Base-by-base conservation (phyloP, 1,284 basidiomycete genomes). In the Athelia sp. region DNA sequence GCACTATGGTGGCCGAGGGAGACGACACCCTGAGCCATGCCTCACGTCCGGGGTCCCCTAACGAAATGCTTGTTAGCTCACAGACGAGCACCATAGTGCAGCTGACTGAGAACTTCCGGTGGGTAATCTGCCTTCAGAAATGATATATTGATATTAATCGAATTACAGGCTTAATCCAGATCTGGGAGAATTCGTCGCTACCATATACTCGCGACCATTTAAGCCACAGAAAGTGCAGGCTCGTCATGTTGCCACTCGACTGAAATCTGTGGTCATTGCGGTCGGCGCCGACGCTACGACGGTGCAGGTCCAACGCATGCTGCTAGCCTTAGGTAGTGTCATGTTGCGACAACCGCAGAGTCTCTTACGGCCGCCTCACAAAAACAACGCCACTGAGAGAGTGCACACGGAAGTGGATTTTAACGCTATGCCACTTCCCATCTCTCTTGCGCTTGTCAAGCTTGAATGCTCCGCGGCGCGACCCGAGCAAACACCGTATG, bases 71-170 rank as follows among this genome's bases (percentile, higher is more conserved):
- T 13, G 36, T 38, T 18, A 23, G 38, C 4, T 48, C 48, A n/a
- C 34, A 50, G 35, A 36, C 46, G 47, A 63, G 63, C 4, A 72
- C 71, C 6, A 61, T 76, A 15, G 68, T 77, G 3, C 75, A 77
- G 52, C 56, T 77, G 32, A 73, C 71, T 1, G 75, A 77, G 51
- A 76, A 76, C 48, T 77, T 76, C 55, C 62, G 73, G 72, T 71
- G 45, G 47, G 35, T 3, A 1, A 43, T 29, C 22, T 14, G 11
- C 34, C 23, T n/a, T n/a, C n/a, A n/a, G n/a, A n/a, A n/a, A n/a
- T n/a, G n/a, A n/a, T n/a, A n/a, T n/a, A n/a, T n/a, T n/a, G n/a
- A n/a, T n/a, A n/a, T 11, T 18, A 40, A 3, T 23, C 11, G 46
- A 29, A 26, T 38, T 35, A 32, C 48, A 76, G 74, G 34, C 58